These are phyloP conservation scores for Trichophyton benhamiae DNA, from an alignment of 2,329 filamentous ascomycete species.

Conservation along the genomic window DNA sequence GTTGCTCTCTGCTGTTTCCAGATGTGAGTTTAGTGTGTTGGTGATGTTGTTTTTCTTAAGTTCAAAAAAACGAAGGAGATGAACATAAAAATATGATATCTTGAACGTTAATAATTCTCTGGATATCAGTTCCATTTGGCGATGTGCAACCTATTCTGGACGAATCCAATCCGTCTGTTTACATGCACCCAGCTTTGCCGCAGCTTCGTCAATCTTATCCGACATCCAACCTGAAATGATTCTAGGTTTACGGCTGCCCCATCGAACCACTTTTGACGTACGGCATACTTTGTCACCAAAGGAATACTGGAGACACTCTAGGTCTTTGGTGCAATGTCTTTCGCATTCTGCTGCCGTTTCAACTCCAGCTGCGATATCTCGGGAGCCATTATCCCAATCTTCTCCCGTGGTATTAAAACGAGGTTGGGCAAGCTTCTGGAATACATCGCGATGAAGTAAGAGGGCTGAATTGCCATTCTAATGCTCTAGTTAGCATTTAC, in stretches of 20 bases:
- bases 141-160: neutral
- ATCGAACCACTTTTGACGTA: slow-evolving; percentile 6
- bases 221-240: slow-evolving; percentile 9
- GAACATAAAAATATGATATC: too few species aligned
- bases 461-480: slow-evolving; percentile 5
- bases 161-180: slow-evolving; percentile 7
- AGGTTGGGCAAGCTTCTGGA: slow-evolving; percentile 7
- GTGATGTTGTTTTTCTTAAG: too few species aligned
- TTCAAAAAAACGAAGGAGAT: too few species aligned
- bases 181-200: slow-evolving; percentile 6
- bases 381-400: slow-evolving; percentile 11
- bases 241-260: neutral
- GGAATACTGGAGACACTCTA: slow-evolving; percentile 10
- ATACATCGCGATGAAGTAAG: slow-evolving; percentile 9
- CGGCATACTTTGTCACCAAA: slow-evolving; percentile 6
- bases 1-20: too few species aligned
- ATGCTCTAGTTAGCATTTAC: neutral
- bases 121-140: neutral
- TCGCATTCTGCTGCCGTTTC: slow-evolving; percentile 3
- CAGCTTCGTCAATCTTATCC: slow-evolving; percentile 7
- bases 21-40: too few species aligned
- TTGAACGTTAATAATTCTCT: too few species aligned
- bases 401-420: neutral
- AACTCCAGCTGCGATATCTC: neutral
- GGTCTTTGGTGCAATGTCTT: neutral